Percentiles rank a stretch among this genome's conserved stretches.
phyloP scores from a whole-genome alignment of 129 eudicot genomes.

The Glebionis coronaria region DNA sequence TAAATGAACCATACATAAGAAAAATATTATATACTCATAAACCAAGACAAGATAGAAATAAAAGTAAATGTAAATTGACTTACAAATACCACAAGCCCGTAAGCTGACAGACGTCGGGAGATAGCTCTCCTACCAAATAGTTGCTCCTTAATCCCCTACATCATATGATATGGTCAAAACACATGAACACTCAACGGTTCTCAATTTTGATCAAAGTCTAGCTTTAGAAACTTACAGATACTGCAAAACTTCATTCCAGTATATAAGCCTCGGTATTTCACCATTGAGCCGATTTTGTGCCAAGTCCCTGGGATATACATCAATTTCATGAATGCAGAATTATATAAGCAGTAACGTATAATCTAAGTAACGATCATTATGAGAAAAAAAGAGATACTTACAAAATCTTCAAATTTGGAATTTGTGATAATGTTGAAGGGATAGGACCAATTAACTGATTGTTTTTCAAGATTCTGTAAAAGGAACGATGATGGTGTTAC shows the following conservation, averaged over 20 bases:
- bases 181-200: background rate
- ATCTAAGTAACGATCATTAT: no score
- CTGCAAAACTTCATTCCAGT: constrained; percentile 97
- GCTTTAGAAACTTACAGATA: constrained; percentile 65
- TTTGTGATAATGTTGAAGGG: constrained; percentile 95
- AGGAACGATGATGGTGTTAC: background rate
- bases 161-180: background rate
- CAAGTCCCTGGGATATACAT: constrained; percentile 54
- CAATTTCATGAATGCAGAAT: background rate
- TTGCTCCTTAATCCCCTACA: constrained; percentile 84
- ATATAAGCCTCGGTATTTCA: constrained; percentile 91
- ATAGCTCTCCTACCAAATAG: constrained; percentile 71
- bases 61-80: constrained; percentile 28
- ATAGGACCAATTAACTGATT: constrained; percentile 86
- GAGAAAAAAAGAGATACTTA: constrained; percentile 28
- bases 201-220: background rate
- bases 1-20: background rate
- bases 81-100: constrained; percentile 99
- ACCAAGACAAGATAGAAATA: background rate
- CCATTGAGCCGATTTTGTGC: constrained; percentile 90
- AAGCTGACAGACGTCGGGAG: constrained; percentile 92
- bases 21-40: background rate
- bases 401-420: constrained; percentile 87
- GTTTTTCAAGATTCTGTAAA: constrained; percentile 72
- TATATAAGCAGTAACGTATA: background rate